A percentile compares a stretch with the other conserved stretches of the same genome.
phyloP scores from a whole-genome alignment of 805 yeast genomes.

The Candida easanensis region DNA sequence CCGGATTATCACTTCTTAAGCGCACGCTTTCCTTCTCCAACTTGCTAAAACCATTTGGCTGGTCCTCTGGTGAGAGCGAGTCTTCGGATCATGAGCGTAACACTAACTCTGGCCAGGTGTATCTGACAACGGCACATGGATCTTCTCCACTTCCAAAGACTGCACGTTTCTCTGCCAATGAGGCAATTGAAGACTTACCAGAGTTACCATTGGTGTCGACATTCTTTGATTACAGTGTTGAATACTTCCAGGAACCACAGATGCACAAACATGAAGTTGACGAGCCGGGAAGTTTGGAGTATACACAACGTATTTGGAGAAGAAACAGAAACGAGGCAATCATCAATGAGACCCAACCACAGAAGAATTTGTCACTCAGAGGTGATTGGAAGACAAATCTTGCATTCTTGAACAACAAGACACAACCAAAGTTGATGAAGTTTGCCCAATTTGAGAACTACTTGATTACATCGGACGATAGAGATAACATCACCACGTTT shows the following conservation, averaged over 20 bases:
- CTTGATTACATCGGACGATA: slow-evolving; percentile 76
- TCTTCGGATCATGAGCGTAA: slow-evolving; percentile 11
- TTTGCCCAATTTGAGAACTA: slow-evolving; percentile 92
- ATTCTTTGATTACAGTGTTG: slow-evolving; percentile 73
- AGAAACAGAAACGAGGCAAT: slow-evolving; percentile 84
- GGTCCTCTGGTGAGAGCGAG: slow-evolving; percentile 25
- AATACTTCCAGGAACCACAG: slow-evolving; percentile 95
- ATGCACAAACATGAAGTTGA: slow-evolving; percentile 81
- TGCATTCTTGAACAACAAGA: slow-evolving; percentile 60
- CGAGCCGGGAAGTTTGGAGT: slow-evolving; percentile 89
- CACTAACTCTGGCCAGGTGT: slow-evolving; percentile 3
- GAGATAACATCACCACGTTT: slow-evolving; percentile 80
- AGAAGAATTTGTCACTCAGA: slow-evolving; percentile 74
- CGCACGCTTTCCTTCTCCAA: slow-evolving; percentile 30
- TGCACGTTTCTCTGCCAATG: slow-evolving; percentile 44
- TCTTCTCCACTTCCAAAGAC: slow-evolving; percentile 55
- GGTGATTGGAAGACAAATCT: slow-evolving; percentile 81
- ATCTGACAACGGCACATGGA: slow-evolving; percentile 25
- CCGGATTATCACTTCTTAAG: slow-evolving; percentile 19
- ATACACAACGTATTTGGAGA: slow-evolving; percentile 82
- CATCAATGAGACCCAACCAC: slow-evolving; percentile 85
- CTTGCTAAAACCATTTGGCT: slow-evolving; percentile 28
- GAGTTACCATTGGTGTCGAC: slow-evolving; percentile 56
- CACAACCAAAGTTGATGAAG: slow-evolving; percentile 75
- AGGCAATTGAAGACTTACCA: slow-evolving; percentile 21